phyloP scores from a whole-genome alignment of 148 eudicot genomes.

The Rhododendron ovatum region DNA sequence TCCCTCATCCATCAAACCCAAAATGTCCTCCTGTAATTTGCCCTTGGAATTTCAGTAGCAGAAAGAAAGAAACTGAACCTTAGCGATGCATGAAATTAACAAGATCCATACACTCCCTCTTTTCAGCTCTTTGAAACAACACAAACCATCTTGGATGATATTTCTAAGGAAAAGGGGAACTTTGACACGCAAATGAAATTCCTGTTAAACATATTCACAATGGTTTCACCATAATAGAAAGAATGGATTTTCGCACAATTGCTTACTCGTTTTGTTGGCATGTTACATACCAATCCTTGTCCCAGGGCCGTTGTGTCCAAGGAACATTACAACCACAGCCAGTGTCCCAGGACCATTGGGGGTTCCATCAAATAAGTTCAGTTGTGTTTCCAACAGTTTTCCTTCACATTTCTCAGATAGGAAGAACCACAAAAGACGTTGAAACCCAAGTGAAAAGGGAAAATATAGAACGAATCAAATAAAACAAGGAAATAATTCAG shows the following conservation, averaged over 20 bases:
- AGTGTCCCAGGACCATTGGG: neutral
- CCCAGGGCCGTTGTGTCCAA: neutral
- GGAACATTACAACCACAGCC: neutral
- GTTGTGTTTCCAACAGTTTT: slow-evolving; percentile 3
- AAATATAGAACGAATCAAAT: neutral
- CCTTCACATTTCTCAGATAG: neutral
- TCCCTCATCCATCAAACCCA: neutral
- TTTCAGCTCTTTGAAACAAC: neutral
- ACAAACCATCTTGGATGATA: neutral
- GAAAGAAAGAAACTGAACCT: neutral
- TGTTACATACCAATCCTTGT: neutral
- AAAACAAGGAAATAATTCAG: slow-evolving; percentile 1
- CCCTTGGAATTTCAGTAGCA: neutral
- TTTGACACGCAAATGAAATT: neutral
- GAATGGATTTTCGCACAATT: neutral
- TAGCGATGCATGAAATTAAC: neutral
- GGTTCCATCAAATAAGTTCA: neutral
- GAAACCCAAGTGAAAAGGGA: neutral
- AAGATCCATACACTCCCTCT: neutral
- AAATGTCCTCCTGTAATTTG: neutral
- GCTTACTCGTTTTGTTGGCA: neutral
- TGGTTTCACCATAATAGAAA: neutral
- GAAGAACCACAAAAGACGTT: neutral
- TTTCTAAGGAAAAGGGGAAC: neutral
- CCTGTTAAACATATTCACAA: neutral